Conservation (phyloP, 768 basidiomycete species). For the Gloeostereum incarnatum region DNA sequence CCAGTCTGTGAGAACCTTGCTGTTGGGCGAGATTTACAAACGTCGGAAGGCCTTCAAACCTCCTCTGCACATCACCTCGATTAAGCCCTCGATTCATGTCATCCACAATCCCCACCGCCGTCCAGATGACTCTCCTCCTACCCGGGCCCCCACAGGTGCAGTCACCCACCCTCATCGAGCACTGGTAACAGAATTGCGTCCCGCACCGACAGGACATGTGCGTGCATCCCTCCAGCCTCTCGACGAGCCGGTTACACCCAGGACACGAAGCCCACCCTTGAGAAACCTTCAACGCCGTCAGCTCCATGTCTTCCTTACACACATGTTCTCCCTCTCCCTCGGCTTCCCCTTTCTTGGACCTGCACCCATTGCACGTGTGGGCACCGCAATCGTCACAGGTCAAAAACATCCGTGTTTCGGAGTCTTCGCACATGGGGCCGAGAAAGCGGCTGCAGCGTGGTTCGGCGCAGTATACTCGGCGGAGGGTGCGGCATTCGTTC, state of each 20-base stretch:
- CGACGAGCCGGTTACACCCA: conserved; percentile 26
- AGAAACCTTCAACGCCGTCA: conserved; percentile 9
- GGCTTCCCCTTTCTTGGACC: neutral
- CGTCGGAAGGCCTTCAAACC: too few relatives aligned
- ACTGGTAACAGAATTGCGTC: conserved; percentile 30
- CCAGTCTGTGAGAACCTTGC: too few relatives aligned
- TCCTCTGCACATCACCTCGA: too few relatives aligned
- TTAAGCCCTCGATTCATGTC: too few relatives aligned
- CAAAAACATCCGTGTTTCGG: neutral
- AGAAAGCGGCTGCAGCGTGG: neutral
- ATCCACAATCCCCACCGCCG: too few relatives aligned
- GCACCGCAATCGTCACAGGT: neutral
- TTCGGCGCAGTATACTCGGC: neutral
- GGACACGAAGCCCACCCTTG: conserved; percentile 29
- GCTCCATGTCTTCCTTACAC: neutral
- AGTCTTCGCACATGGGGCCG: neutral
- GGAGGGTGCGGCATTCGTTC: neutral
- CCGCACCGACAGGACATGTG: conserved; percentile 31
- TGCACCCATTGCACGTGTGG: neutral
- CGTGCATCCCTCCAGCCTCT: conserved; percentile 24
- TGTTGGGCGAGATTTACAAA: too few relatives aligned
- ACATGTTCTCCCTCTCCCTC: neutral
- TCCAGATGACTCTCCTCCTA: too few relatives aligned
- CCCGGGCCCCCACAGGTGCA: too few relatives aligned
- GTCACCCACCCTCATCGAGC: too few relatives aligned